Base-by-base conservation (phyloP, 257 asterid species). In the Nicotiana obtusifolia region DNA sequence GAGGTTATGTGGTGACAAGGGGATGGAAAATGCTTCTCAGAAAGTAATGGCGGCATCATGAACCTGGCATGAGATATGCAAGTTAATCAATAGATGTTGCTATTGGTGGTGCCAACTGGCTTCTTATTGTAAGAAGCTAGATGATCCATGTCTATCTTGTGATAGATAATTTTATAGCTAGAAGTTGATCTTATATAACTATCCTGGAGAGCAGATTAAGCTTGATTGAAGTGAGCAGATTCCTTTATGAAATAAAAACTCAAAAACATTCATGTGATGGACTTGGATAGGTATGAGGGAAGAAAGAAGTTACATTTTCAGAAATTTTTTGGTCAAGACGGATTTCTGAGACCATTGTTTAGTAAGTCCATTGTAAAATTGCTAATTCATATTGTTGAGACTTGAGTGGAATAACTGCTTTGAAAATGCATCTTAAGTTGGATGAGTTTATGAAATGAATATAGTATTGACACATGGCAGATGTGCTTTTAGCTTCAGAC, bases 1-100 rank as follows among this genome's bases (percentile, higher is more conserved):
- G 84, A 85, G 84, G 41, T 84, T 83, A 82, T 60, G 80, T 85
- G 86, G 82, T 53, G 86, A 84, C 65, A 82, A 83, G 60, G 82
- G 68, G 75, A 41, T 78, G 37, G 83, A 76, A 80, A 83, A 82
- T 81, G 86, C 80, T 67, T 77, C 82, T 78, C 56, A 67, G 26
- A 53, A 68, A 19, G 37, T 30, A 52, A 80, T 82, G 81, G 24
- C n/a, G 44, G 81, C 77, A 28, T 49, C 84, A 13, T 60, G 81
- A 73, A 44, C 22, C 7, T 47, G 61, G 22, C 61, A 47, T 73
- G 79, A 73, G 19, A 19, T 77, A 28, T 35, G 53, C 62, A 28
- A 54, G 81, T 54, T 71, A 20, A 73, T 22, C 22, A 47, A 73
- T 28, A 73, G 17, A 24, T 47, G 24, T 44, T 47, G 77, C 31